phyloP scores from a whole-genome alignment of 306 rosid genomes.

The Fragaria ananassa region DNA sequence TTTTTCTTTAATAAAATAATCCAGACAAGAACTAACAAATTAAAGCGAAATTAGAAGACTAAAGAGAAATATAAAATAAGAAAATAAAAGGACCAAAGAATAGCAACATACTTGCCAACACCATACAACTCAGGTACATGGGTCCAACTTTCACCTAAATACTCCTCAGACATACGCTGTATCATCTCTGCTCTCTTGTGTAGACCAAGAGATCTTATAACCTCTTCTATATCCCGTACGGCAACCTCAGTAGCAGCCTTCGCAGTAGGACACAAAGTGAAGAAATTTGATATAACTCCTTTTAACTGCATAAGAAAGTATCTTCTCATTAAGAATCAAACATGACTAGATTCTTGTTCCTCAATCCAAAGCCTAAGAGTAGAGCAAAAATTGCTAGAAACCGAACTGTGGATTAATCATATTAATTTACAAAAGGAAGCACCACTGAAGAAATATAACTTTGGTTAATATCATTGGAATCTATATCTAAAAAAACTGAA shows the following conservation, averaged over 20 bases:
- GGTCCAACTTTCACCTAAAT: slow-evolving; percentile 59
- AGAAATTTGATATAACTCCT: slow-evolving; percentile 35
- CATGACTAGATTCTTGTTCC: neutral
- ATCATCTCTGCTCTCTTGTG: slow-evolving; percentile 49
- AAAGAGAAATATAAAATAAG: slow-evolving; percentile 1
- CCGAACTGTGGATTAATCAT: neutral
- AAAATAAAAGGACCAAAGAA: neutral
- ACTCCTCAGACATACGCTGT: slow-evolving; percentile 53
- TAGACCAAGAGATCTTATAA: slow-evolving; percentile 50
- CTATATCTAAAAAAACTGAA: no score
- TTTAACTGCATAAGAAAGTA: slow-evolving; percentile 41
- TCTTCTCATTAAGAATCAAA: slow-evolving; percentile 1
- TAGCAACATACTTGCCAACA: slow-evolving; percentile 64
- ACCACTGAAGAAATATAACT: neutral
- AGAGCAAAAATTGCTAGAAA: slow-evolving; percentile 2
- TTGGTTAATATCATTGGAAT: neutral
- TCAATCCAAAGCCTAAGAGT: neutral
- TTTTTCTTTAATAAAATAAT: neutral
- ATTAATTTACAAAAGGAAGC: neutral
- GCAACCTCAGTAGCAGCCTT: slow-evolving; percentile 46
- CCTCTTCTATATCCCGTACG: slow-evolving; percentile 35
- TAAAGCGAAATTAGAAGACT: neutral
- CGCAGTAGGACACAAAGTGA: slow-evolving; percentile 65
- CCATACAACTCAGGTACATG: slow-evolving; percentile 69
- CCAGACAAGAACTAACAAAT: neutral